Conservation (phyloP, 768 basidiomycete genomes). For the Boletales sp. region DNA sequence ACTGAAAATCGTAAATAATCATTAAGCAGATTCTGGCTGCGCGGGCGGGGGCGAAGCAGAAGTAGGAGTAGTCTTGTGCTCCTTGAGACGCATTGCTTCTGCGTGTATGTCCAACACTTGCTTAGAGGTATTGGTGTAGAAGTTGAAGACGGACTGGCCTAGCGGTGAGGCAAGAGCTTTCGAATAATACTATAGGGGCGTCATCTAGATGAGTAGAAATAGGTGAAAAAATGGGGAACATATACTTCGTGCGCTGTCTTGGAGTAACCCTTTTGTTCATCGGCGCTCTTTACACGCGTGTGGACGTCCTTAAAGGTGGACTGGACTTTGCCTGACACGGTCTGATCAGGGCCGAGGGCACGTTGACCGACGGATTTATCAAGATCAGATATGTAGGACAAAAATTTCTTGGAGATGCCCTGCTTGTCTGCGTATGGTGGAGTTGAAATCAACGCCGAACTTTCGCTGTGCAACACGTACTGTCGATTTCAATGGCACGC, state of each 20-base stretch:
- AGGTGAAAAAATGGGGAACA: background rate
- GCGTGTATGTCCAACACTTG: slow-evolving; percentile 91
- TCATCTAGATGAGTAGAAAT: background rate
- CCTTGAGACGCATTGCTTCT: slow-evolving; percentile 82
- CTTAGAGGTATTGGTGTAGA: slow-evolving; percentile 88
- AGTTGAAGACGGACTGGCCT: slow-evolving; percentile 70
- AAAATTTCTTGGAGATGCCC: slow-evolving; percentile 86
- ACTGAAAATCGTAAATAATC: background rate
- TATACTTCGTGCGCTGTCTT: slow-evolving; percentile 67
- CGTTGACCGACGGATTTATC: slow-evolving; percentile 69
- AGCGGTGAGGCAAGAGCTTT: slow-evolving; percentile 72
- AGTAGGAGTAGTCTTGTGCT: slow-evolving; percentile 42
- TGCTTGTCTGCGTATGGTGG: slow-evolving; percentile 50
- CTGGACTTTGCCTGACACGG: slow-evolving; percentile 70
- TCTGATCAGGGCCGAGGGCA: slow-evolving; percentile 77
- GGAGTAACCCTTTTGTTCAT: slow-evolving; percentile 76
- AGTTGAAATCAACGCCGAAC: background rate
- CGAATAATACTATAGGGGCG: slow-evolving; percentile 62
- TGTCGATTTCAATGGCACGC: slow-evolving; percentile 77
- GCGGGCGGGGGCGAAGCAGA: slow-evolving; percentile 7
- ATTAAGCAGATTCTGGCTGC: slow-evolving; percentile 12
- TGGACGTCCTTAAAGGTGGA: slow-evolving; percentile 60
- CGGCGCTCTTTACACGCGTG: slow-evolving; percentile 68
- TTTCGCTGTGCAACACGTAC: slow-evolving; percentile 31
- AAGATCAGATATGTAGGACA: slow-evolving; percentile 69